These are phyloP conservation scores for Amanita thiersii DNA, from an alignment of 768 basidiomycete genomes.

Conservation along the genomic window DNA sequence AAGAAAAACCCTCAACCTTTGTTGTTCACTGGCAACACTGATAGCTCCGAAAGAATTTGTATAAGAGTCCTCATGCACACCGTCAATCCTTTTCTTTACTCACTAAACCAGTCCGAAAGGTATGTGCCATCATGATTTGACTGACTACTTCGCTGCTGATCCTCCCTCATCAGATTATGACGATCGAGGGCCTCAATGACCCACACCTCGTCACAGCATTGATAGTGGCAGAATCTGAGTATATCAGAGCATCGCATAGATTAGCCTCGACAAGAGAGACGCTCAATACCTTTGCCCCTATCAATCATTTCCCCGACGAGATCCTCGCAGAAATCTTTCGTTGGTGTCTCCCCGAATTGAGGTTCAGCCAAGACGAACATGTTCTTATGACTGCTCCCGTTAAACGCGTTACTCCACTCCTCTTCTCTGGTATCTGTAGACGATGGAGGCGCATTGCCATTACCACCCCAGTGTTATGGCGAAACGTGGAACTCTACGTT, in stretches of 20 bases:
- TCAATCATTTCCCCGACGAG: constrained; percentile 7
- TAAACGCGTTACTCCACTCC: constrained; percentile 5
- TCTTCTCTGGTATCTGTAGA: constrained; percentile 1
- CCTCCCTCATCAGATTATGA: no score
- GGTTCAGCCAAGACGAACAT: constrained; percentile 2
- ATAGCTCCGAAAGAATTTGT: no score
- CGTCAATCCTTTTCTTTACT: no score
- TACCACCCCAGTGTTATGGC: constrained; percentile 2
- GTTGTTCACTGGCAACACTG: no score
- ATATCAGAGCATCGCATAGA: neutral
- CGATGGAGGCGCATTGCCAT: constrained; percentile 3
- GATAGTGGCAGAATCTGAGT: constrained; percentile 4
- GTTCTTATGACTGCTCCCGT: constrained; percentile 1
- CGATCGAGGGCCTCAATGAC: neutral
- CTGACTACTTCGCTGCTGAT: no score
- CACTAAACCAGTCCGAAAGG: no score
- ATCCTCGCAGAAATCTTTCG: constrained; percentile 7
- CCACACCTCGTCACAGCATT: neutral
- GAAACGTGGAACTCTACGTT: constrained; percentile 5
- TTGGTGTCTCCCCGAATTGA: constrained; percentile 1
- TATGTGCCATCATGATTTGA: no score
- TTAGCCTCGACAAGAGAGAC: constrained; percentile 1
- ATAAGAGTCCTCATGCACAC: no score
- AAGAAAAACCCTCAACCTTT: no score
- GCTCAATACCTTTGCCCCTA: neutral